Base-by-base conservation (phyloP, 345 rosid genomes). In the Corchorus capsularis region DNA sequence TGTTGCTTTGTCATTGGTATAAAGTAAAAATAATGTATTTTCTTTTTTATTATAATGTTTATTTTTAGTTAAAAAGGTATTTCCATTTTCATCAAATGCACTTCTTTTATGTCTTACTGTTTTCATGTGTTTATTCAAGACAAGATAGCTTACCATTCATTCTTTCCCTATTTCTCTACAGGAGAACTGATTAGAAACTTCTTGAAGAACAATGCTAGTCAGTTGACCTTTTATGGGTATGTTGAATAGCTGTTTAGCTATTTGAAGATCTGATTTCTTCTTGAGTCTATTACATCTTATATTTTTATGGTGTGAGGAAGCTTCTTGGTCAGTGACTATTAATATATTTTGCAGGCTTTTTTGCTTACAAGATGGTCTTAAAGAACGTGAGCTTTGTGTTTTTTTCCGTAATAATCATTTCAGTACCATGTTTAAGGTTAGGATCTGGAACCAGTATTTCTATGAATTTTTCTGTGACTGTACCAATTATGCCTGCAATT, bases 351-450 rank as follows among this genome's bases (percentile, higher is more conserved):
- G 75, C 91, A 96, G 99, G 83, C 97, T 96, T 49, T 91, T 94
- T 78, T 88, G 87, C 87, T 86, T 96, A 72, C 97, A 85, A 86
- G 96, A 94, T 54, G 97, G 97, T 68, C 89, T 94, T 14, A 92
- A 94, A 81, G 99, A 96, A 82, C 91, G 97, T 5, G 96, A 96
- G 65, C 94, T 94, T 43, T 94, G 99, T 84, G 97, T 96, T 35
- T 96, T 92, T 73, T 96, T 96, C 83, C 97, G 97, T 55, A 96
- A 96, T 81, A 96, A 96, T 82, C 99, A 96, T 84, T 96, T 96
- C 88, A 87, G 97, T 83, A 94, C 99, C 83, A 96, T 96, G 99
- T 92, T 96, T 82, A 96, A 96, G 97, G 99, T 93, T 73, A 78
- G 90, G 50, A 70, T 10, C 47, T 70, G 65, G 41, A 45, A 63